These are phyloP conservation scores for Verticillium albo-atrum DNA, from an alignment of 2,329 filamentous ascomycete genomes.

Conservation along the genomic window DNA sequence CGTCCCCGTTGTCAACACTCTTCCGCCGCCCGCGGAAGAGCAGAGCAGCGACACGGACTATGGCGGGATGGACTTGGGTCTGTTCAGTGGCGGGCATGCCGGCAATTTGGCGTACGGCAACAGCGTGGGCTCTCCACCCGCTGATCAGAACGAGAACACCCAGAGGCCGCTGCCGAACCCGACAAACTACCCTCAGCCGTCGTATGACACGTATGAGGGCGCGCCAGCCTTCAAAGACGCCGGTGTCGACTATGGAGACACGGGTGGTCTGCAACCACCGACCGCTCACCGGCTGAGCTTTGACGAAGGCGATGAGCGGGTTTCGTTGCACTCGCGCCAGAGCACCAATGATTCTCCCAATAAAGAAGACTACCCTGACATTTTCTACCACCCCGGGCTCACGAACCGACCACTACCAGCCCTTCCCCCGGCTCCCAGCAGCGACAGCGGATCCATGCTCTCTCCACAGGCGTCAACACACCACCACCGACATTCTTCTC, in stretches of 20 bases:
- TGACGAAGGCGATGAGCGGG: slow-evolving; percentile 83
- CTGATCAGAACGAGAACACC: slow-evolving; percentile 35
- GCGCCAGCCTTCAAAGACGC: slow-evolving; percentile 50
- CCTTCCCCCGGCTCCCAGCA: slow-evolving; percentile 48
- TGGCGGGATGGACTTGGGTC: slow-evolving; percentile 65
- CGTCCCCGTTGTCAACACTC: slow-evolving; percentile 21
- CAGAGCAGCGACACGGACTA: slow-evolving; percentile 69
- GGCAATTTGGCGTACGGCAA: slow-evolving; percentile 47
- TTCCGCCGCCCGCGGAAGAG: slow-evolving; percentile 46
- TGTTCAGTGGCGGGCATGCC: slow-evolving; percentile 68
- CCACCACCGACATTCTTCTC: slow-evolving; percentile 29
- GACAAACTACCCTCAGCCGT: slow-evolving; percentile 23
- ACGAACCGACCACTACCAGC: slow-evolving; percentile 59
- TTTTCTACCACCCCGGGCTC: slow-evolving; percentile 90
- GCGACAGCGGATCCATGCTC: slow-evolving; percentile 54
- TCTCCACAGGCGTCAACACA: slow-evolving; percentile 38
- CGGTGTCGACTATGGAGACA: slow-evolving; percentile 80
- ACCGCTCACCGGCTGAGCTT: slow-evolving; percentile 74
- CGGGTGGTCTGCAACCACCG: slow-evolving; percentile 81
- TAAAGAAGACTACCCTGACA: slow-evolving; percentile 75
- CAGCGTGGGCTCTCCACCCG: slow-evolving; percentile 36
- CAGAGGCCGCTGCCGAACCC: slow-evolving; percentile 44
- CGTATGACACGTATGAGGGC: slow-evolving; percentile 32
- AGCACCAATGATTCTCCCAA: slow-evolving; percentile 62
- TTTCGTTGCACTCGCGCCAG: slow-evolving; percentile 50